These are phyloP conservation scores for Straminergon stramineum DNA, from an alignment of 225 moss, liverwort and hornwort species.

Conservation along the genomic window DNA sequence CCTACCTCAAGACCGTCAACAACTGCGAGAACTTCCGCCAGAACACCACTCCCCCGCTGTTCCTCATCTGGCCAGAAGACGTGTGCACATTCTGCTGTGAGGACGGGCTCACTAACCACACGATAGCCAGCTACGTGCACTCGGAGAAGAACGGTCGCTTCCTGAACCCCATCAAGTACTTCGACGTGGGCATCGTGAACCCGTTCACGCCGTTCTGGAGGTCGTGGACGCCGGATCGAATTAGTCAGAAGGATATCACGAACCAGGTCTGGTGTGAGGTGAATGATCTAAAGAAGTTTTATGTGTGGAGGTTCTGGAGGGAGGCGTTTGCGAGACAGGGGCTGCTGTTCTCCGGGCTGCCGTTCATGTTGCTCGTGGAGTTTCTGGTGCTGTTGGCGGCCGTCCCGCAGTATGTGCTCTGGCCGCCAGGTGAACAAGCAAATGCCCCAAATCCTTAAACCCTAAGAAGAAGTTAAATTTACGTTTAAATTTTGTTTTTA, in stretches of 20 bases:
- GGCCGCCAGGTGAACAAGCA: not conserved
- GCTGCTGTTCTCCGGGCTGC: not conserved
- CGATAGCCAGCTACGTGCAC: not conserved
- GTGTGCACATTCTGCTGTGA: not conserved
- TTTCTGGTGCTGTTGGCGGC: not conserved
- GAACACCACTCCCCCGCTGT: not conserved
- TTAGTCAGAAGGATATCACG: conserved; percentile 14
- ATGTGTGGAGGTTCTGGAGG: not conserved
- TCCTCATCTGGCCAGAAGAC: not conserved
- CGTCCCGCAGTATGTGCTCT: not conserved
- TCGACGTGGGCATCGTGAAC: not conserved
- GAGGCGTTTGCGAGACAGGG: not conserved
- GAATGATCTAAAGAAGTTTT: not conserved
- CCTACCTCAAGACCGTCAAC: not conserved
- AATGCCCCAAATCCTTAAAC: not conserved
- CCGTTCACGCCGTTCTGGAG: not conserved
- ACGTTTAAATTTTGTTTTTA: too few relatives aligned
- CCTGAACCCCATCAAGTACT: not conserved
- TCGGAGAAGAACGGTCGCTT: not conserved
- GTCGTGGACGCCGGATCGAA: not conserved
- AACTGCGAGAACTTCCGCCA: not conserved
- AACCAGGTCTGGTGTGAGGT: not conserved
- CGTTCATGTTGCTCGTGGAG: not conserved
- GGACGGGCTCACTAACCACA: not conserved
- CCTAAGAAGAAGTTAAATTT: too few relatives aligned